Base-by-base conservation (phyloP, 169 alveolate species). In the Eimeria necatrix region DNA sequence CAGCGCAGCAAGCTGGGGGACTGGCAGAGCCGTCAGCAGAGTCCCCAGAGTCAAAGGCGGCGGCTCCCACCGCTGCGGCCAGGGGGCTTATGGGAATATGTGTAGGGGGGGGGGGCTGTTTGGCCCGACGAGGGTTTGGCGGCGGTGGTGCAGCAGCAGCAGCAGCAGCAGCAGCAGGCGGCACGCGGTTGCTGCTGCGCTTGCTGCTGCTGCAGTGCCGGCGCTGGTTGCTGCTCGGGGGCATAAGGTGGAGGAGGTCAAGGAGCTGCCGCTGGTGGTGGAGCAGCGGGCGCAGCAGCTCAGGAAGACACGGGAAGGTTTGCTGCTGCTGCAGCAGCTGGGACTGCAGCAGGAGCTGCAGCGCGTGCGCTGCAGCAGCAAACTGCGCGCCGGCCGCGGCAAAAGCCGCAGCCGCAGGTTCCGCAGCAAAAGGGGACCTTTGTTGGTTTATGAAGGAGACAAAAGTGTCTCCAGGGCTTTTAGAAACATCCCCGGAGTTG, bases 41-140 rank as follows among this genome's bases (percentile, higher is more conserved):
- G 99, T 99, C 95, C 99, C 99, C 76, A 98, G 99, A 95, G 99
- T 99, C 53, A 99, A 99, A 53, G 99, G 99, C 74, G 99, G 99
- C 74, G 99, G 99, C 87, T 99, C 99, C 73, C 99, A 99, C 97
- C 97, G 99, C 71, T 97, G 99, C 70, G 99, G 99, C 32, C 99
- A 99, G 98, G 99, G 99, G 64, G 99, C 99, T 88, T 99, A 99
- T 97, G 99, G 99, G 84, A 99, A 99, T 98, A 97, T 98, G 99
- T 99, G 99, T 96, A 97, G 99, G 91, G 99, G 99, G 78, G 99
- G 99, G 92, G 99, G 99, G 90, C 99, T 99, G 99, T 99, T 98
- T 97, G 98, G 99, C 95, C 99, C 99, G 41, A 98, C 98, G 93
- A 98, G 98, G 97, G 98, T 98, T 20, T 99, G 99, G 99, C 98